Evolutionary conservation across 2,329 filamentous ascomycete species (phyloP).

Genomic region (Hypoxylon sp.): DNA sequence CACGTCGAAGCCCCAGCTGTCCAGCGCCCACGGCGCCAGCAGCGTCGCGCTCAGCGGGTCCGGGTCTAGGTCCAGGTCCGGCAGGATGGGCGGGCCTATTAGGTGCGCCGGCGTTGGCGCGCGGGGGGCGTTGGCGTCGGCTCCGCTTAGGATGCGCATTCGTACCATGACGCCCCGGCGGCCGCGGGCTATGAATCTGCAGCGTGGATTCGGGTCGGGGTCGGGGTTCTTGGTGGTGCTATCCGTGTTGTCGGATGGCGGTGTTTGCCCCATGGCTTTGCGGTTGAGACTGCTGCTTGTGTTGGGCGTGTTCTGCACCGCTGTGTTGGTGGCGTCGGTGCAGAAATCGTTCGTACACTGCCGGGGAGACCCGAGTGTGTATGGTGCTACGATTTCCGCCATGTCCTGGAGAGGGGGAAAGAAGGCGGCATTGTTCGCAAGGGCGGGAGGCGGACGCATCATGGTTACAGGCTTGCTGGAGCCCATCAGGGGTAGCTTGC

Average conservation of each 20-base stretch:
- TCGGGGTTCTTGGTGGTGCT: background rate
- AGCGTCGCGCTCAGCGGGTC: conserved; percentile 35
- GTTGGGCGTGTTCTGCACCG: conserved; percentile 13
- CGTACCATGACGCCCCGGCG: conserved; percentile 20
- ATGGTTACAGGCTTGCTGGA: conserved; percentile 9
- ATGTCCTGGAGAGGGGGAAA: background rate
- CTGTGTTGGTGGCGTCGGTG: conserved; percentile 31
- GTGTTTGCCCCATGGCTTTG: too few species aligned
- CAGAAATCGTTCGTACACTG: background rate
- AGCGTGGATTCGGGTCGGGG: background rate
- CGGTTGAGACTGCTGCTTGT: conserved; percentile 26
- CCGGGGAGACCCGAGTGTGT: conserved; percentile 4
- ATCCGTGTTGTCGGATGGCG: background rate
- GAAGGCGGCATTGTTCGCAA: background rate
- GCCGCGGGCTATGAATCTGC: background rate
- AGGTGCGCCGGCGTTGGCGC: background rate
- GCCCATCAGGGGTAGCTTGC: conserved; percentile 26
- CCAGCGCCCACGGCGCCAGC: conserved; percentile 32
- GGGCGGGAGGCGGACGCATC: background rate
- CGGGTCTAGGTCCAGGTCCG: conserved; percentile 30
- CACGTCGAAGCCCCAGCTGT: conserved; percentile 22
- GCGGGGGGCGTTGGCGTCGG: conserved; percentile 25
- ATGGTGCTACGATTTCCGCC: background rate
- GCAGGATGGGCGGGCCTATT: conserved; percentile 38
- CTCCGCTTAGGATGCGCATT: conserved; percentile 39